These are phyloP conservation scores for Bipolaris sorokiniana DNA, from an alignment of 2,329 filamentous ascomycete species.

Conservation along the genomic window DNA sequence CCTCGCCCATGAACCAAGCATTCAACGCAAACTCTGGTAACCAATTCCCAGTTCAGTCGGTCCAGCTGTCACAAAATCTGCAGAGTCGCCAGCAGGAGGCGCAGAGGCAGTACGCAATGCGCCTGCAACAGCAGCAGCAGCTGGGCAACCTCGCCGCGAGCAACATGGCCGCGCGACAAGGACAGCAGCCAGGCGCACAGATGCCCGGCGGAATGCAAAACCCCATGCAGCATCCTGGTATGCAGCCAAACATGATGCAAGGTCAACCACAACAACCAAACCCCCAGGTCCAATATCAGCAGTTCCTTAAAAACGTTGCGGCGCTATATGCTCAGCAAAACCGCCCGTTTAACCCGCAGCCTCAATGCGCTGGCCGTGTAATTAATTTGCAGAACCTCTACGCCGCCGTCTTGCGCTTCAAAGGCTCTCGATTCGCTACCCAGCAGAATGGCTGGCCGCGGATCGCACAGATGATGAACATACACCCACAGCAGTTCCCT, in stretches of 20 bases:
- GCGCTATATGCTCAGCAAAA: conserved; percentile 78
- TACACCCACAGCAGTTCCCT: conserved; percentile 56
- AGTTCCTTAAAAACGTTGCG: conserved; percentile 71
- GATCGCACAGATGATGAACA: conserved; percentile 64
- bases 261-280: conserved; percentile 26
- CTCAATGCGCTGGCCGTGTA: conserved; percentile 73
- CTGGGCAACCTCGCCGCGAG: conserved; percentile 52
- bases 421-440: conserved; percentile 77
- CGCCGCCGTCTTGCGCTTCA: conserved; percentile 74
- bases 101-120: conserved; percentile 84
- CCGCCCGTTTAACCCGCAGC: conserved; percentile 75
- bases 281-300: conserved; percentile 31
- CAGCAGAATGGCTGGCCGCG: conserved; percentile 74
- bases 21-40: conserved; percentile 51
- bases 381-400: conserved; percentile 81
- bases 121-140: conserved; percentile 73
- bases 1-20: conserved; percentile 45
- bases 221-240: conserved; percentile 34
- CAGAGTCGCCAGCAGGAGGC: conserved; percentile 63
- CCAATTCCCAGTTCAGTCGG: conserved; percentile 54
- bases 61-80: conserved; percentile 59
- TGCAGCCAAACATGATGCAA: conserved; percentile 43
- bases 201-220: conserved; percentile 44
- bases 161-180: conserved; percentile 49
- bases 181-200: conserved; percentile 46